Evolutionary conservation across 768 basidiomycete species (phyloP), one percentile per base, ranked within the genome.

Genomic region (Auriscalpium microsporum): DNA sequence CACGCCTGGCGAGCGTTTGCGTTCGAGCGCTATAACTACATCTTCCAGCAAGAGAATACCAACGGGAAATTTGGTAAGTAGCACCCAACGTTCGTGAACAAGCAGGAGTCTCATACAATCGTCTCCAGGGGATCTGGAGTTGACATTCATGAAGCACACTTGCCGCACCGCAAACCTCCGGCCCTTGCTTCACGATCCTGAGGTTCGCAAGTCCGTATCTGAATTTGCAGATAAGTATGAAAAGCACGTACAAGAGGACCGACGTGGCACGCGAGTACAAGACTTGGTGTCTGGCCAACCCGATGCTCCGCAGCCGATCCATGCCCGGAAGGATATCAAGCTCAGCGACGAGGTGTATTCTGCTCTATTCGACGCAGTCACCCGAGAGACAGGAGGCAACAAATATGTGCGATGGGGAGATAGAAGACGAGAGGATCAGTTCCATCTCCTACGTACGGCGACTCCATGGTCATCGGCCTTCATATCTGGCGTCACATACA

Each of bases 1-100:
- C 73, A 73, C 52, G 62, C 66, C 7, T 76, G 73, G 72, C 55
- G 68, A 10, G 67, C 67, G 34, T 74, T 68, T 37, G 57, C 69
- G 2, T 73, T 72, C 51, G 72, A 75, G 50, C 48, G 68, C 4
- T 63, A 67, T 40, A 72, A 73, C 44, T 60, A 66, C 28, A 53
- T 69, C 11, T 46, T 74, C 10, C 68, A 71, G 38, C 52, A 57
- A 4, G 58, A 68, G 6, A 60, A 62, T 6, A 70, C 68, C 1
- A 74, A 73, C 50, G 48, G 50, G 7, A 68, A 67, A 48, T 64
- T 66, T 40, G 72, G 71, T 73, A 21, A 46, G 70, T 59, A 5
- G 4, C 14, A n/a, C 10, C 2, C 23, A 11, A 37, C 34, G 10
- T 36, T 23, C 17, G 48, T 4, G 33, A 33, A 9, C 33, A n/a